Evolutionary conservation across 129 eudicot genomes (phyloP).

Genomic region (Ambrosia trifida): DNA sequence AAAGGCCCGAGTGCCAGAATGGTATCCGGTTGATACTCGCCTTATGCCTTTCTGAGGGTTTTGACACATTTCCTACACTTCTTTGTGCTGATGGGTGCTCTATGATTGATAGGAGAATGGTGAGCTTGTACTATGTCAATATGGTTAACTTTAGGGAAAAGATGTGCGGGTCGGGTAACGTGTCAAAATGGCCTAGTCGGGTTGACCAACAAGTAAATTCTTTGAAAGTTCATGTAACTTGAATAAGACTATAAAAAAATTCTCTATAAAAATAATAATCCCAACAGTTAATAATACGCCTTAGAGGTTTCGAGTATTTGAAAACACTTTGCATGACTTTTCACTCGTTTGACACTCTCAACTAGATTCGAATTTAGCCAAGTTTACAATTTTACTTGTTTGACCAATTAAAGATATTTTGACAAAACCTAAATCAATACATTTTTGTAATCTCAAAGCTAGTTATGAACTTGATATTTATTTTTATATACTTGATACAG

Average conservation of each 20-base stretch:
- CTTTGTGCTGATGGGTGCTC: conserved; percentile 97
- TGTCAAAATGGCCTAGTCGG: not conserved
- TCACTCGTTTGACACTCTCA: no score
- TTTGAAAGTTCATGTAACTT: not conserved
- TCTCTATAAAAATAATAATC: not conserved
- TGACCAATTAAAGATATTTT: not conserved
- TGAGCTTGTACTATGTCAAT: conserved; percentile 30
- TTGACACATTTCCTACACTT: conserved; percentile 95
- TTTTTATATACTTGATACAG: not conserved
- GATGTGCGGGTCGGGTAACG: not conserved
- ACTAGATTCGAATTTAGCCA: no score
- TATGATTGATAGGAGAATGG: conserved; percentile 98
- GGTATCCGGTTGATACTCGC: conserved; percentile 91
- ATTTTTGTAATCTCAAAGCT: not conserved
- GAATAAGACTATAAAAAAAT: no score
- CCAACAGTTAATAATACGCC: no score
- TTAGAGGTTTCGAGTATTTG: not conserved
- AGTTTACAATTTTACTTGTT: not conserved
- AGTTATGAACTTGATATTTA: not conserved
- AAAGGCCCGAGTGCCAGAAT: conserved; percentile 87
- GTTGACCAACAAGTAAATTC: not conserved
- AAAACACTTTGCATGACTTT: not conserved
- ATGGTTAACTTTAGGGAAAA: not conserved
- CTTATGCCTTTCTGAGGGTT: conserved; percentile 91
- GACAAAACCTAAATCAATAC: no score